Percentiles rank a stretch among this genome's conserved stretches.
Evolutionary conservation across 495 filamentous ascomycete genomes (phyloP).

Genomic region (Penicillium alfredii): DNA sequence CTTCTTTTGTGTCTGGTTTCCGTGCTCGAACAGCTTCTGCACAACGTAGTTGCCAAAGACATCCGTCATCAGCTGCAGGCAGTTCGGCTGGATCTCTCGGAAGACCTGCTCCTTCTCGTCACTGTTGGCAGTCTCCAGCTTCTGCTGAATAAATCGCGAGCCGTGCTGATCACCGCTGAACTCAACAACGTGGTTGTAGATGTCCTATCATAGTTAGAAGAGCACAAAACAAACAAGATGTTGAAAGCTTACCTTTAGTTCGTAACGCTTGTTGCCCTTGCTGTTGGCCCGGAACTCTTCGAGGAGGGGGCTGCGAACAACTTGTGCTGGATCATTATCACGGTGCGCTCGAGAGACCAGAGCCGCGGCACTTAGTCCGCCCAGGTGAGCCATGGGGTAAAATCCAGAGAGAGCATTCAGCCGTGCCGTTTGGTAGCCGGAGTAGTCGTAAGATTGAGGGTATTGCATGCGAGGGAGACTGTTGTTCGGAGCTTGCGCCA

Average conservation of each 20-base stretch:
- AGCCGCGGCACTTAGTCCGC: conserved; percentile 22
- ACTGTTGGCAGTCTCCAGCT: conserved; percentile 89
- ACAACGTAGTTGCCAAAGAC: conserved; percentile 98
- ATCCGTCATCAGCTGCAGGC: conserved; percentile 87
- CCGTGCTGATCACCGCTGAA: conserved; percentile 95
- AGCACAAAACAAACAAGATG: neutral
- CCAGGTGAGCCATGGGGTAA: conserved; percentile 25
- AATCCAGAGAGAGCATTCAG: conserved; percentile 34
- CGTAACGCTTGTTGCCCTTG: conserved; percentile 74
- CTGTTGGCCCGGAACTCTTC: conserved; percentile 73
- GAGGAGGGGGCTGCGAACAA: conserved; percentile 63
- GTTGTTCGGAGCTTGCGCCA: conserved; percentile 25
- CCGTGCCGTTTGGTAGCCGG: conserved; percentile 30
- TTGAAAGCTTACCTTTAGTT: conserved; percentile 59
- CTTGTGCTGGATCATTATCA: conserved; percentile 60
- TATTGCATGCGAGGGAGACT: conserved; percentile 37
- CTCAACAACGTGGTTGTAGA: conserved; percentile 84
- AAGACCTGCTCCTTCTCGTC: conserved; percentile 97
- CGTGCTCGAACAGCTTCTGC: conserved; percentile 96
- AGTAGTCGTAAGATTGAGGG: conserved; percentile 35
- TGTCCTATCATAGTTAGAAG: conserved; percentile 50
- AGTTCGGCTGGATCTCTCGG: conserved; percentile 74
- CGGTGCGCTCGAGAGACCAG: conserved; percentile 48
- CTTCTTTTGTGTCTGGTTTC: conserved; percentile 90
- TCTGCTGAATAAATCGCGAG: conserved; percentile 92